Conservation (phyloP, 495 filamentous ascomycete species). For the Aspergillus bridgeri region DNA sequence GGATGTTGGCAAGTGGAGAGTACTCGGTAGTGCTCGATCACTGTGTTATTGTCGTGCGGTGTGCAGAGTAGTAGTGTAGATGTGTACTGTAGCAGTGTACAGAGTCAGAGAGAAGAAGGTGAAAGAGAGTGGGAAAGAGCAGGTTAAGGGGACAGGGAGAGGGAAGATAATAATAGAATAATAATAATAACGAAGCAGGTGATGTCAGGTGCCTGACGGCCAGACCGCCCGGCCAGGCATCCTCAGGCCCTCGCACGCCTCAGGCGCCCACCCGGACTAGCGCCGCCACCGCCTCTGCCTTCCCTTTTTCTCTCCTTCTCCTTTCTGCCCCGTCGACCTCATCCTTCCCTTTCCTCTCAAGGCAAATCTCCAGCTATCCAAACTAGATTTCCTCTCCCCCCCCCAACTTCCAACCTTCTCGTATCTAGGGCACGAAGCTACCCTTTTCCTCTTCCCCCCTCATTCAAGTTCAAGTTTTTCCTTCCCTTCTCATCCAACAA, state of each 20-base stretch:
- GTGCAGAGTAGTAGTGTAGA: too few relatives aligned
- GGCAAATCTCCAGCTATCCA: constrained; percentile 27
- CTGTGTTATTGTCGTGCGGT: too few relatives aligned
- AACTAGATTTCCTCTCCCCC: constrained; percentile 27
- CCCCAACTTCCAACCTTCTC: constrained; percentile 23
- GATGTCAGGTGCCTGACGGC: not conserved
- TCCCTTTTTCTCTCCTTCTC: constrained; percentile 31
- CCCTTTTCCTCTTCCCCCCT: constrained; percentile 56
- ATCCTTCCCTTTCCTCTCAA: constrained; percentile 27
- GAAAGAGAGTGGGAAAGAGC: too few relatives aligned
- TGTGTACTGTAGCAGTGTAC: too few relatives aligned
- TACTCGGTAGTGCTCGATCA: too few relatives aligned
- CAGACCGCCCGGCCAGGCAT: not conserved
- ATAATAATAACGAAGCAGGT: too few relatives aligned
- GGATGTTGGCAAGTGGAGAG: constrained; percentile 5
- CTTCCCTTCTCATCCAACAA: constrained; percentile 28
- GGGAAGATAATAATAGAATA: too few relatives aligned
- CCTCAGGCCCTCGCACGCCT: too few relatives aligned
- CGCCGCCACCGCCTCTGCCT: constrained; percentile 17
- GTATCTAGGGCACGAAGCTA: constrained; percentile 89
- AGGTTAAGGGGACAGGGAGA: too few relatives aligned
- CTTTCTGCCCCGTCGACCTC: constrained; percentile 25
- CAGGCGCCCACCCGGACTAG: constrained; percentile 11
- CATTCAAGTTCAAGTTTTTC: constrained; percentile 48
- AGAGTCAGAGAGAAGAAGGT: not conserved